Base-by-base conservation (phyloP, 2,329 filamentous ascomycete genomes). In the Hymenoscyphus salicellus region DNA sequence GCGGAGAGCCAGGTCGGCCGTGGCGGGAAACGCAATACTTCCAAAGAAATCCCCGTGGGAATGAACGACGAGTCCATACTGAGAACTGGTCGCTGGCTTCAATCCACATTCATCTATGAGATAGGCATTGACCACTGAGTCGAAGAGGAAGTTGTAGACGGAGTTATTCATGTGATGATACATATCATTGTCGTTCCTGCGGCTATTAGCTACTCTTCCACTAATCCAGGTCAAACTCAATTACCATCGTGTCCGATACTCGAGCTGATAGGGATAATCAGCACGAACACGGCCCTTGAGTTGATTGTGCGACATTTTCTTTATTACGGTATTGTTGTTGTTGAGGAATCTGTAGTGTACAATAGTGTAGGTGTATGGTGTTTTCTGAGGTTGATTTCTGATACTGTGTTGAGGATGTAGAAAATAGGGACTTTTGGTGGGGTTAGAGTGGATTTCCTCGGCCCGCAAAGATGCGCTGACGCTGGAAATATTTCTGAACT, bases 161-260 rank as follows among this genome's bases (percentile, higher is more conserved):
- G 88, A 90, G 75, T 96, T 97, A 79, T 97, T 97, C 82, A 96
- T 87, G 76, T 98, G 94, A 66, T 91, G 84, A 77, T 95, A 97
- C 91, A 96, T 95, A 79, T 97, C 93, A 75, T 96, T 96, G 78
- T 97, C 93, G 76, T 86, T 88, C 92, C 92, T 93, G 66, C 33
- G 55, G 36, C 23, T 32, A 59, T 16, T 38, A 65, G 61, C 30
- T 65, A 62, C 65, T 63, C 66, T 64, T 62, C 16, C 49, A 52
- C 32, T 20, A 8, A 28, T 28, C 30, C 23, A 55, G 20, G 17
- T 1, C 55, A 10, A 36, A 20, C 32, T 41, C n/a, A 30, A 20
- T 10, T 72, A 93, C 93, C 93, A 97, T 86, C 93, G 80, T 66
- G 93, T 96, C 63, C 92, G 84, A 76, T 96, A 96, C 69, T 95